Conservation (phyloP, 2,329 filamentous ascomycete species). For the Cladosporium sp. region DNA sequence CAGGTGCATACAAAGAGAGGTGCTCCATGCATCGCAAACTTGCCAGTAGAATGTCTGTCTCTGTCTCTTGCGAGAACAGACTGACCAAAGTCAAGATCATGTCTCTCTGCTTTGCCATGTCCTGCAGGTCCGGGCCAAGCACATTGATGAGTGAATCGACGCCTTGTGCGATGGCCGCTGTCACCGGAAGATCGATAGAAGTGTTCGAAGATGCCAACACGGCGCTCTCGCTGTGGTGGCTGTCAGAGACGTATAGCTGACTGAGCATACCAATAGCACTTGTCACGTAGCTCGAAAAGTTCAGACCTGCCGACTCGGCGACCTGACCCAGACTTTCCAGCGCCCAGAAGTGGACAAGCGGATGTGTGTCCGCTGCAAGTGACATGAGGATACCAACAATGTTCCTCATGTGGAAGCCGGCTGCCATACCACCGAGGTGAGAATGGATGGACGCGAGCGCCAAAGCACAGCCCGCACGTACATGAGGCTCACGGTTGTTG, state of each 20-base stretch:
- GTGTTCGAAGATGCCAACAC: constrained; percentile 85
- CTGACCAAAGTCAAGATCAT: constrained; percentile 84
- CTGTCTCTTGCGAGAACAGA: constrained; percentile 73
- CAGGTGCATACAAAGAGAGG: constrained; percentile 86
- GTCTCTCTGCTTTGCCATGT: constrained; percentile 86
- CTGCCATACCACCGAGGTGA: constrained; percentile 96
- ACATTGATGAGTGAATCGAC: constrained; percentile 97
- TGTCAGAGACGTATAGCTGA: constrained; percentile 88
- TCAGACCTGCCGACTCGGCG: constrained; percentile 87
- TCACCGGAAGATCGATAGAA: constrained; percentile 80
- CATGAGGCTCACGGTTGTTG: constrained; percentile 87
- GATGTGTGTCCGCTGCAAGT: constrained; percentile 90
- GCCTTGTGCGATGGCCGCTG: constrained; percentile 80
- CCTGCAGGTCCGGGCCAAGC: constrained; percentile 90
- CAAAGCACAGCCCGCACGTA: constrained; percentile 90
- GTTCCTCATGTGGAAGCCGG: constrained; percentile 92
- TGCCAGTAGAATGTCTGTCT: constrained; percentile 70
- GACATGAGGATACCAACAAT: constrained; percentile 99
- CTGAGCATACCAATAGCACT: constrained; percentile 91
- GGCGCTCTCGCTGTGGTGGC: constrained; percentile 81
- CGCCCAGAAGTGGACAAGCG: constrained; percentile 94
- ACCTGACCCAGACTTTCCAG: constrained; percentile 84
- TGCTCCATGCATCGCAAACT: constrained; percentile 86
- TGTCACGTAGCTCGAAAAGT: constrained; percentile 86
- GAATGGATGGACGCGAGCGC: constrained; percentile 91